These are phyloP conservation scores for Podospora conica DNA, from an alignment of 495 filamentous ascomycete species.

Conservation along the genomic window DNA sequence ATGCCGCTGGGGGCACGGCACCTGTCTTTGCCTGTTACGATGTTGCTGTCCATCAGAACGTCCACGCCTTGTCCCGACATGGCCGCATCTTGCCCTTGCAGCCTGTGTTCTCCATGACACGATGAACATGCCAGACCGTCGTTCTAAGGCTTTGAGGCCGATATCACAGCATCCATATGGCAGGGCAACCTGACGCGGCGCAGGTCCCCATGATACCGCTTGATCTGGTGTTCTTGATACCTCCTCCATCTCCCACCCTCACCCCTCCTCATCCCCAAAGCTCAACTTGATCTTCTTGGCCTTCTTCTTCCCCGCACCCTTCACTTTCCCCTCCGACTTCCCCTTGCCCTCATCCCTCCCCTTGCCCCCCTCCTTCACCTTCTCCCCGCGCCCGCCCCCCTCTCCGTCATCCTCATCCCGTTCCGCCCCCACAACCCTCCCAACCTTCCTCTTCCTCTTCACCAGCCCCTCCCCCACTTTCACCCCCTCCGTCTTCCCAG, in stretches of 20 bases:
- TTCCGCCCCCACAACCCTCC: slow-evolving; percentile 37
- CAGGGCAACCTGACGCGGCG: not conserved
- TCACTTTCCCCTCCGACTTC: not conserved
- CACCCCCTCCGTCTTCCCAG: not conserved
- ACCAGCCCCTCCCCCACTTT: not conserved
- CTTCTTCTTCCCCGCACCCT: slow-evolving; percentile 35
- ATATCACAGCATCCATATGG: not conserved
- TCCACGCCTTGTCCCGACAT: not conserved
- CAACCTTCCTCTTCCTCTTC: slow-evolving; percentile 24
- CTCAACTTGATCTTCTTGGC: slow-evolving; percentile 56
- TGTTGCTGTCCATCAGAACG: not conserved
- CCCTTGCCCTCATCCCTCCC: slow-evolving; percentile 12
- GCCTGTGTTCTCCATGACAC: not conserved
- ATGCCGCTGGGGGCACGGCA: not conserved
- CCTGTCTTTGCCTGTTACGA: not conserved
- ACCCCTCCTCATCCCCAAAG: slow-evolving; percentile 49
- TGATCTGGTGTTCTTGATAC: not conserved
- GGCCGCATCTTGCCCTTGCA: not conserved
- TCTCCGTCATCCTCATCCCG: slow-evolving; percentile 15
- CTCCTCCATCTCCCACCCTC: not conserved
- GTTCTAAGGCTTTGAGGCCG: not conserved
- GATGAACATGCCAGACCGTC: not conserved
- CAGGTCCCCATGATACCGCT: not conserved
- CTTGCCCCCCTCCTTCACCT: slow-evolving; percentile 6
- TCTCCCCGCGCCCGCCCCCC: slow-evolving; percentile 15